A percentile compares a stretch with the other conserved stretches of the same genome.
These are phyloP conservation scores for Prosopis cineraria DNA, from an alignment of 306 rosid genomes.

Conservation along the genomic window DNA sequence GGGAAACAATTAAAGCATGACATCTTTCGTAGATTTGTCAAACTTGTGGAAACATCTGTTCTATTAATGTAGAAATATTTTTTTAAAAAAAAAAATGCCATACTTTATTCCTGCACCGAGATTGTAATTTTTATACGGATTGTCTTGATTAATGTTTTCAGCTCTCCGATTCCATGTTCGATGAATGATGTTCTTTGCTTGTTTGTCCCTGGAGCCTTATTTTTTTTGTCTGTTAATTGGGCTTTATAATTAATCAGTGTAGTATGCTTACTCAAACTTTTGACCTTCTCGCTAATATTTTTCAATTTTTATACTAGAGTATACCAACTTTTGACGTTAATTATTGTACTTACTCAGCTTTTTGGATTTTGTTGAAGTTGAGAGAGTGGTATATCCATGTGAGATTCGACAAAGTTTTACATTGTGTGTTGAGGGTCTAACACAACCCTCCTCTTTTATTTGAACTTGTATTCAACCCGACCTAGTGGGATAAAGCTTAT, in stretches of 20 bases:
- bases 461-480: too few relatives aligned
- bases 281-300: conserved; percentile 3
- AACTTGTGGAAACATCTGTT: neutral
- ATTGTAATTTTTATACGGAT: neutral
- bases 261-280: conserved; percentile 10
- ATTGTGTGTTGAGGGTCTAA: too few relatives aligned
- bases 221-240: neutral
- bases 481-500: too few relatives aligned
- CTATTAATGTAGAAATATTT: conserved; percentile 8
- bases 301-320: conserved; percentile 14
- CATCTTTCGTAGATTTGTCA: neutral
- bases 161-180: conserved; percentile 5
- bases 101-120: neutral
- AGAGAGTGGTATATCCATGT: too few relatives aligned
- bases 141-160: neutral
- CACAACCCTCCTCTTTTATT: too few relatives aligned
- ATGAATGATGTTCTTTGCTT: neutral
- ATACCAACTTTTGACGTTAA: neutral
- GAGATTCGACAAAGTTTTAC: too few relatives aligned
- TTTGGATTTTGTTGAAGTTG: conserved; percentile 15
- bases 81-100: neutral
- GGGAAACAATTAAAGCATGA: neutral
- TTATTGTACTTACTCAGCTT: neutral
- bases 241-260: neutral
- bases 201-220: neutral